phyloP scores from a whole-genome alignment of 1,139 yeast genomes.

The Zygosaccharomyces pseudobailii region DNA sequence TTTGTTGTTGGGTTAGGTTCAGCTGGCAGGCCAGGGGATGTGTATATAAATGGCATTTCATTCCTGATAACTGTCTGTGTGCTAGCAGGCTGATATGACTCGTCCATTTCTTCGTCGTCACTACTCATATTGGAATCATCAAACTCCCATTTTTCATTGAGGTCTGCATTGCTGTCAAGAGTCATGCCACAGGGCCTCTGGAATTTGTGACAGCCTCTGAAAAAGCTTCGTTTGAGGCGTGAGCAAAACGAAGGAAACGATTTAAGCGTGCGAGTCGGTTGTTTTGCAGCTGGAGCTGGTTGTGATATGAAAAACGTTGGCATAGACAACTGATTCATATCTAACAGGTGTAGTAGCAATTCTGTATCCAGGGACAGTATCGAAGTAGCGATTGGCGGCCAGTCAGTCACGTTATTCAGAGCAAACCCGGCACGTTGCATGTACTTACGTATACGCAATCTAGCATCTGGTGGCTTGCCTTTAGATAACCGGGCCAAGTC shows the following conservation, averaged over 20 bases:
- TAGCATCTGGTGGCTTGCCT: background rate
- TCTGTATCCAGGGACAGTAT: conserved; percentile 9
- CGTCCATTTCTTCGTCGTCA: background rate
- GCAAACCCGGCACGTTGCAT: background rate
- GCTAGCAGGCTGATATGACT: background rate
- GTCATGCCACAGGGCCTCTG: background rate
- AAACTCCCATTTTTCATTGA: background rate
- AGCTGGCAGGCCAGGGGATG: background rate
- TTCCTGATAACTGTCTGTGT: conserved; percentile 8
- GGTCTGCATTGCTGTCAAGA: background rate
- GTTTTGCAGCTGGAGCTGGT: background rate
- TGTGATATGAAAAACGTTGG: background rate
- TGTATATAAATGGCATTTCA: background rate
- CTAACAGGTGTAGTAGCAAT: conserved; percentile 4
- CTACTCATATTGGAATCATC: background rate
- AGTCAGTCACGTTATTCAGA: background rate
- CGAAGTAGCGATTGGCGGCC: conserved; percentile 2
- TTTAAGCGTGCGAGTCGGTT: background rate
- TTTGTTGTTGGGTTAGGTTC: conserved; percentile 8
- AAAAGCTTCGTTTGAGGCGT: background rate
- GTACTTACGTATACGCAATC: background rate
- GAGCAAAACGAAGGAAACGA: background rate
- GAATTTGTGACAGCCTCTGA: background rate
- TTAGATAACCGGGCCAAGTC: background rate
- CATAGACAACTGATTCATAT: conserved; percentile 1